Conservation (phyloP, 306 rosid genomes). For the Astragalus membranaceus region DNA sequence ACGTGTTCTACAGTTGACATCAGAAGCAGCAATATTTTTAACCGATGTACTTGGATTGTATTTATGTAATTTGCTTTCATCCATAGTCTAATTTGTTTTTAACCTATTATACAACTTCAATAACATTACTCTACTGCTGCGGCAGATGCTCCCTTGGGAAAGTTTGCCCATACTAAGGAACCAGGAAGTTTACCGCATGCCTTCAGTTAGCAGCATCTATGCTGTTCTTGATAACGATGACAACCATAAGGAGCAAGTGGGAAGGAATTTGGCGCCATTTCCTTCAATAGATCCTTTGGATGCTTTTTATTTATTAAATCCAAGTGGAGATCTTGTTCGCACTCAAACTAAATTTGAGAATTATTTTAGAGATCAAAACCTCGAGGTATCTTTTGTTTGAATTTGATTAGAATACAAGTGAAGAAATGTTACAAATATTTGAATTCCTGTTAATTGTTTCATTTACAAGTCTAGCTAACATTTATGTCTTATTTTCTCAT, state of each 20-base stretch:
- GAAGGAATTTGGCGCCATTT: conserved; percentile 29
- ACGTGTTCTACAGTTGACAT: not conserved
- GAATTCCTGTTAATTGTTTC: not conserved
- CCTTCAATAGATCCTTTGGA: conserved; percentile 86
- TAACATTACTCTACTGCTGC: conserved; percentile 20
- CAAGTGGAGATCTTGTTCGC: conserved; percentile 71
- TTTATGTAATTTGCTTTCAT: not conserved
- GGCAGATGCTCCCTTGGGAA: conserved; percentile 99
- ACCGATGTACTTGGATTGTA: not conserved
- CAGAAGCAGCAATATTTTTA: not conserved
- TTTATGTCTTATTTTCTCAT: conserved; percentile 3
- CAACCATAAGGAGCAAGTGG: conserved; percentile 40
- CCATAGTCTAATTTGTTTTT: not conserved
- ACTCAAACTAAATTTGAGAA: conserved; percentile 76
- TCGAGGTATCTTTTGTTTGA: conserved; percentile 51
- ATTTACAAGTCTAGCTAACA: not conserved
- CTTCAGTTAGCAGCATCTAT: conserved; percentile 75
- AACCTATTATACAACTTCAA: not conserved
- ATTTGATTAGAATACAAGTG: not conserved
- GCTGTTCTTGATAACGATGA: conserved; percentile 45
- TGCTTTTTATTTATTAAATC: conserved; percentile 80
- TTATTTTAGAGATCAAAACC: conserved; percentile 70
- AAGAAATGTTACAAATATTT: conserved; percentile 4
- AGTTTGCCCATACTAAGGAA: conserved; percentile 71
- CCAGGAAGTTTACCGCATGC: conserved; percentile 96